Evolutionary conservation across 108 stramenopile genomes (phyloP).

Genomic region (Pseudonitzschia multistriata): DNA sequence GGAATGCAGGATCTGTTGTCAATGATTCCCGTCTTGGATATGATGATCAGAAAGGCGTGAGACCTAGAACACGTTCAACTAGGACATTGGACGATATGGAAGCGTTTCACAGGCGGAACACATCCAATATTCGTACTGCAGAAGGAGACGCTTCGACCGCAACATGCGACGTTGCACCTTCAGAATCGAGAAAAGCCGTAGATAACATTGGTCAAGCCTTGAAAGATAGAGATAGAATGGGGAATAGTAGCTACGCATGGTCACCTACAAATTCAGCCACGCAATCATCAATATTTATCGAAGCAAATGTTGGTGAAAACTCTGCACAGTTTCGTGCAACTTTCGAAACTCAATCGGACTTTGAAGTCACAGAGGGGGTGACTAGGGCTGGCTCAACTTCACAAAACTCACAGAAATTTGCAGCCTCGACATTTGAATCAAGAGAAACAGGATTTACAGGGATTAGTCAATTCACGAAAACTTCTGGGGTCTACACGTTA

Average conservation of each 20-base stretch:
- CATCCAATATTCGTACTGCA: neutral
- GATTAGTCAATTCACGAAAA: neutral
- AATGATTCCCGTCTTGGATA: too few species aligned
- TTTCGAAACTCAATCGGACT: neutral
- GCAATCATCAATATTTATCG: neutral
- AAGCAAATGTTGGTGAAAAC: neutral
- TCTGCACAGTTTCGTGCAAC: too few species aligned
- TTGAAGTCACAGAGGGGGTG: too few species aligned
- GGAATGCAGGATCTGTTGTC: too few species aligned
- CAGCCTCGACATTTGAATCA: slow-evolving; percentile 8
- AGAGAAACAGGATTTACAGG: neutral
- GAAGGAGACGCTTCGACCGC: neutral
- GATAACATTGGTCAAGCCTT: slow-evolving; percentile 10
- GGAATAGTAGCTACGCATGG: too few species aligned
- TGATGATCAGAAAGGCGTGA: too few species aligned
- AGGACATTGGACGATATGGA: neutral
- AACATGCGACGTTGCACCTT: neutral
- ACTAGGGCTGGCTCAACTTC: neutral
- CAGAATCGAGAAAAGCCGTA: slow-evolving; percentile 5
- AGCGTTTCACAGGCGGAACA: neutral
- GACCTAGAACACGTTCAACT: neutral
- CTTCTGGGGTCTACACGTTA: neutral
- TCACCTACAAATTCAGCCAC: neutral
- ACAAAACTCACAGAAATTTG: neutral
- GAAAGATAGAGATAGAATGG: neutral